Base-by-base conservation (phyloP, 1,139 yeast species). In the Yamadazyma diddensiae region DNA sequence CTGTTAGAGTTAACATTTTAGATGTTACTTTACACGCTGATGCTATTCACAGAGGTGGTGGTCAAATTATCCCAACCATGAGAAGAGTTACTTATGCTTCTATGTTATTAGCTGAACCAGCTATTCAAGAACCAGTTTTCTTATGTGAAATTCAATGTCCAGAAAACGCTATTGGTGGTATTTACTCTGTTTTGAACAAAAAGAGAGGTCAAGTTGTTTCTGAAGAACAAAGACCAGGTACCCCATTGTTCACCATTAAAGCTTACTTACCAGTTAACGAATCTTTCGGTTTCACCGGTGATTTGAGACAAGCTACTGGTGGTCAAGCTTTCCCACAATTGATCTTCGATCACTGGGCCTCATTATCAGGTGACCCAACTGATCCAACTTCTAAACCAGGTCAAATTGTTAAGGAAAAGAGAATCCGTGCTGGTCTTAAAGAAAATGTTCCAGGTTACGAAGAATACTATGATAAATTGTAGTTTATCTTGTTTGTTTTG, bases 291-390 rank as follows among this genome's bases (percentile, higher is more conserved):
- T 92, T 92, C 96, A 84, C 96, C 60, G 92, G 94, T 77, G 95
- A 88, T 65, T 85, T 92, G 68, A 88, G 98, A 82, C 97, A 90
- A 78, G 96, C 97, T 64, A 92, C 98, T 62, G 97, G 97, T 85
- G 98, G 98, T 74, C 98, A 92, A 82, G 98, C 98, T 70, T 92
- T 92, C 97, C 98, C 98, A 77, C 97, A 90, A 79, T 81, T 92
- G 94, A 92, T 92, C 72, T 92, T 92, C 74, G 97, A 90, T 71
- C 98, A 92, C 73, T 92, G 97, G 97, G 78, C 87, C 52, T 70
- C 84, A 59, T 76, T 92, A 78, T 62, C 66, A 55, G 95, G 97
- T 73, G 94, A 87, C 71, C 95, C 94, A 65, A 73, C 85, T 56
- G 97, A 92, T 74, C 82, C 90, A 64, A 56, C 81, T 62, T 61